Base-by-base conservation (phyloP, 73 alveolate genomes). In the Breviolum minutum region DNA sequence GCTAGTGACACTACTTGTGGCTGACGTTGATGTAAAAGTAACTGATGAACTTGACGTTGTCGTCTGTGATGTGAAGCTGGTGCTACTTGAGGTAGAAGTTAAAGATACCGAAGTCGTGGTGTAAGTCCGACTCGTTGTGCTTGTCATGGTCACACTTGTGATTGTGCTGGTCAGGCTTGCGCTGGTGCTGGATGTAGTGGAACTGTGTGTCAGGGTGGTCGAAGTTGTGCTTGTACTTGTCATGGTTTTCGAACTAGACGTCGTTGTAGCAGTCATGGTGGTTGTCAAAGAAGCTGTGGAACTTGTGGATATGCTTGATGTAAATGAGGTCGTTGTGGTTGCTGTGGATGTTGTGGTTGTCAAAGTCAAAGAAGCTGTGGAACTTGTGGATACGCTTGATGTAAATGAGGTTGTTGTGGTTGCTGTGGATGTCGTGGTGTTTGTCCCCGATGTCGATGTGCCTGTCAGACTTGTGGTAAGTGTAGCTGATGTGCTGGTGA, bases 351-450 rank as follows among this genome's bases (percentile, higher is more conserved):
- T 87, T 17, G 84, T 27, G 6, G 84, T 87, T n/a, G 70, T 40
- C 14, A 32, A 24, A 8, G 86, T 77, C 16, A 10, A 29, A 12
- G 63, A 27, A 9, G 14, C 8, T 54, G 86, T 77, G 61, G 86
- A 27, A 0, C 74, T 84, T 19, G 93, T 60, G 74, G 77, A 61
- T 26, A 27, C 40, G 29, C 81, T 71, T 74, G 71, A 61, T 17
- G 81, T 86, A 29, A 16, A 26, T 8, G 64, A 24, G 16, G 95
- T 86, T 30, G 81, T 86, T 26, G 95, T 63, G 66, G 64, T 86
- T n/a, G 66, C 63, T 70, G 95, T 63, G 17, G 66, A 87, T 10
- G 64, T 87, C 68, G n/a, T 77, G 86, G 86, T 77, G 86, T 30
- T 77, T 22, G 86, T 77, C 54, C 17, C 17, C 29, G 90, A 81